phyloP scores from a whole-genome alignment of 805 yeast genomes.

The Candida qinlingensis region DNA sequence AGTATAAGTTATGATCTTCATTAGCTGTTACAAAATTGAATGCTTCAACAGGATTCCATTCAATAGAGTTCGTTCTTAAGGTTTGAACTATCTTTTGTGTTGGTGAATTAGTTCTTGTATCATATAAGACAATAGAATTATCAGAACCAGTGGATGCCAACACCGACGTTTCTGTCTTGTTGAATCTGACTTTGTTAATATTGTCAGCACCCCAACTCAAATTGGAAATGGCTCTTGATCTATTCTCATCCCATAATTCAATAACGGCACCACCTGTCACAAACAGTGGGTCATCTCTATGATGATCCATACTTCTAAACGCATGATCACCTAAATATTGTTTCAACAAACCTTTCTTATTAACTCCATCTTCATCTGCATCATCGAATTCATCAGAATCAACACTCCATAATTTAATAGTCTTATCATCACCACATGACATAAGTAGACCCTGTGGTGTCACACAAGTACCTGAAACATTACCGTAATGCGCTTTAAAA shows the following conservation, averaged over 20 bases:
- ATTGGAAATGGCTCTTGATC: conserved; percentile 72
- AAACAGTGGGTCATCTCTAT: conserved; percentile 63
- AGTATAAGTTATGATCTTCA: conserved; percentile 92
- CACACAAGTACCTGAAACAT: conserved; percentile 79
- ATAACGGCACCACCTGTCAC: conserved; percentile 91
- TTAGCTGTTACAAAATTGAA: conserved; percentile 85
- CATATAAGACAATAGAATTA: conserved; percentile 85
- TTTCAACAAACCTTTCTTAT: conserved; percentile 55
- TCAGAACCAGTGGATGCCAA: conserved; percentile 89
- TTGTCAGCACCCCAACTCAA: conserved; percentile 97
- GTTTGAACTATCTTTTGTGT: conserved; percentile 83
- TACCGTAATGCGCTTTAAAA: conserved; percentile 85
- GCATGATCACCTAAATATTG: conserved; percentile 83
- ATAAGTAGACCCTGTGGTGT: conserved; percentile 48
- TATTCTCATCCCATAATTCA: conserved; percentile 85
- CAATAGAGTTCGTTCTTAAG: conserved; percentile 76
- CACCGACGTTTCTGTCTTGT: conserved; percentile 83
- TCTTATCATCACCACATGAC: conserved; percentile 88
- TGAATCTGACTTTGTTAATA: conserved; percentile 74
- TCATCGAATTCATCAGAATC: conserved; percentile 44
- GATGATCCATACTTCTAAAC: conserved; percentile 83
- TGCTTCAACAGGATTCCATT: conserved; percentile 99
- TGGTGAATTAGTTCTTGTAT: conserved; percentile 84
- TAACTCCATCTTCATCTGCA: conserved; percentile 29
- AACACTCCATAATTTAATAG: conserved; percentile 85